Evolutionary conservation across 805 yeast species (phyloP).

Genomic region (Kuraishia piskuri): DNA sequence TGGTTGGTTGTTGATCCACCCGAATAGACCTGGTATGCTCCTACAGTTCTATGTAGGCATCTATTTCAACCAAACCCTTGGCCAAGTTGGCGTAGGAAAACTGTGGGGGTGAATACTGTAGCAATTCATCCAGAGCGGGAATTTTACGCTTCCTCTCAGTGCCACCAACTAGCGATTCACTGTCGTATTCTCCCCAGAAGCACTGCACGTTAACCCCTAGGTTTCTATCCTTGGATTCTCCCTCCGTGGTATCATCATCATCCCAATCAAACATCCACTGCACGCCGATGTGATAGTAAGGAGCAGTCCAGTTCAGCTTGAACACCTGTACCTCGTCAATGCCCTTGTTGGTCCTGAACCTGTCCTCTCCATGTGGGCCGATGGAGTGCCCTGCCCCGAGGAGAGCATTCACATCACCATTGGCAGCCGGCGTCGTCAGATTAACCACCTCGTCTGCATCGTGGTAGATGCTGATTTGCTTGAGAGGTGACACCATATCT

Average conservation of each 20-base stretch:
- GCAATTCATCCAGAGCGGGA: constrained; percentile 67
- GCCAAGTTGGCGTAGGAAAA: constrained; percentile 56
- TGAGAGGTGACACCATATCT: constrained; percentile 48
- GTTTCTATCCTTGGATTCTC: constrained; percentile 13
- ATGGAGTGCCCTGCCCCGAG: constrained; percentile 38
- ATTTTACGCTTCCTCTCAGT: constrained; percentile 29
- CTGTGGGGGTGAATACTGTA: constrained; percentile 58
- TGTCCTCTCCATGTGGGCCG: constrained; percentile 23
- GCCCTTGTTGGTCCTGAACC: constrained; percentile 50
- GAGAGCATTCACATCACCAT: constrained; percentile 5
- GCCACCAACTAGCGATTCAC: constrained; percentile 29
- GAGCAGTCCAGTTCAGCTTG: constrained; percentile 51
- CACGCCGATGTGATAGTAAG: constrained; percentile 48
- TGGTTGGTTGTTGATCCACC: too few species aligned
- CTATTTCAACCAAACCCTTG: constrained; percentile 60
- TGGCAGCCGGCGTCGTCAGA: constrained; percentile 4
- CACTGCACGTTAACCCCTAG: constrained; percentile 59
- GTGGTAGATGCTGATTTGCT: constrained; percentile 45
- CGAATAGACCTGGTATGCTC: too few species aligned
- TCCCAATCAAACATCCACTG: constrained; percentile 58
- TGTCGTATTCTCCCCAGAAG: constrained; percentile 71
- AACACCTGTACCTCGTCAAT: constrained; percentile 58
- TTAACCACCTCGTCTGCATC: constrained; percentile 14
- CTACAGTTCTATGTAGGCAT: constrained; percentile 1
- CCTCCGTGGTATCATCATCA: constrained; percentile 21